Evolutionary conservation across 2,329 filamentous ascomycete species (phyloP).

Genomic region (Pestalotiopsis sp.): DNA sequence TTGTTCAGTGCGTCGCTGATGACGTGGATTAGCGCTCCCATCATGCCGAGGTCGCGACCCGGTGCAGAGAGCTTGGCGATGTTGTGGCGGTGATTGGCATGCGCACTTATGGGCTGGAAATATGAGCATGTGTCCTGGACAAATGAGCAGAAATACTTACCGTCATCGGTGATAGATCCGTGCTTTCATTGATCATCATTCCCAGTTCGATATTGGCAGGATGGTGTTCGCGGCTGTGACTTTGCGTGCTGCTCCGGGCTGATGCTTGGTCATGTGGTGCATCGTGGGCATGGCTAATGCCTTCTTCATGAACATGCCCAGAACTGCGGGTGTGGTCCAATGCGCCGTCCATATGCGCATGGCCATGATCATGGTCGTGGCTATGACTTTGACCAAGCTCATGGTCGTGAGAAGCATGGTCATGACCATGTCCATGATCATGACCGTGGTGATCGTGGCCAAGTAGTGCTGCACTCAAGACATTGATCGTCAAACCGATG

Average conservation of each 20-base stretch:
- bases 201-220: conserved; percentile 28
- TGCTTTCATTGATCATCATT: conserved; percentile 21
- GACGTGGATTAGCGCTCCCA: conserved; percentile 72
- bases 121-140: neutral
- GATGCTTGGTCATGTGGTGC: conserved; percentile 23
- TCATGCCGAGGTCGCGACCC: conserved; percentile 67
- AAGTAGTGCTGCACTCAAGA: conserved; percentile 67
- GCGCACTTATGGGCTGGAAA: conserved; percentile 35
- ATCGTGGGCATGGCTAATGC: conserved; percentile 30
- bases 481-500: conserved; percentile 67
- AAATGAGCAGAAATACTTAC: conserved; percentile 21
- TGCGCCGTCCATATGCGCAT: conserved; percentile 22
- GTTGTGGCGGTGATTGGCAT: conserved; percentile 54
- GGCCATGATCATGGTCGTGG: conserved; percentile 44
- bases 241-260: neutral
- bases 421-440: conserved; percentile 25
- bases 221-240: conserved; percentile 4
- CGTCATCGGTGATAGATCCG: conserved; percentile 26
- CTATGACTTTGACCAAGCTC: conserved; percentile 5
- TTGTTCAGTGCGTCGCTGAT: conserved; percentile 77
- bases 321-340: conserved; percentile 16
- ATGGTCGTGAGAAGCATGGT: conserved; percentile 15
- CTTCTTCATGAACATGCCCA: conserved; percentile 2
- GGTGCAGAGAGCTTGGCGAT: conserved; percentile 32
- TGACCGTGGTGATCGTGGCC: conserved; percentile 54